Percentiles rank a stretch among this genome's conserved stretches.
Evolutionary conservation across 1,284 basidiomycete genomes (phyloP).

Genomic region (Austroboletus rostrupii): DNA sequence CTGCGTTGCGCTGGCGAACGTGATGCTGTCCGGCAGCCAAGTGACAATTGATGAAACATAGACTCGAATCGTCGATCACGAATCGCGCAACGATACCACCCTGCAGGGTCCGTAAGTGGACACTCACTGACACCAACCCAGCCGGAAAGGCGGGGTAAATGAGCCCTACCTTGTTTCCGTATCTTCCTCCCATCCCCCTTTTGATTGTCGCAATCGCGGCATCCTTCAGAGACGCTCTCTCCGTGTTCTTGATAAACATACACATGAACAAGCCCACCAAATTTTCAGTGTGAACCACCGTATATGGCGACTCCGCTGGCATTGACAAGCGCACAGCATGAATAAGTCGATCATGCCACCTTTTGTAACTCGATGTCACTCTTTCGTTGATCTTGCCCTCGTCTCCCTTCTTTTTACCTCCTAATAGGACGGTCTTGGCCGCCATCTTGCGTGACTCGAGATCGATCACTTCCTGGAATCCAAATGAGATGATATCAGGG

Average conservation of each 20-base stretch:
- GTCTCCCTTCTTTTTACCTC: constrained; percentile 59
- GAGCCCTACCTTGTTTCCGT: constrained; percentile 85
- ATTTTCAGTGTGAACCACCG: constrained; percentile 81
- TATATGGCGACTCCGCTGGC: constrained; percentile 68
- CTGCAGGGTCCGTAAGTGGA: constrained; percentile 33
- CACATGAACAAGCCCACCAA: constrained; percentile 89
- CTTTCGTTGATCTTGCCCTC: constrained; percentile 71
- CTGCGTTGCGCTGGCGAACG: constrained; percentile 79
- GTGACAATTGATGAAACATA: constrained; percentile 96
- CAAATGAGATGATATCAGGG: constrained; percentile 90
- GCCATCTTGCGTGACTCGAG: constrained; percentile 88
- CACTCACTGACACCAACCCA: neutral
- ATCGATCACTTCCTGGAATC: constrained; percentile 95
- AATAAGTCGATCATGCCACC: constrained; percentile 83
- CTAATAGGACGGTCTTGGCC: constrained; percentile 84
- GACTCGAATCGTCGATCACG: constrained; percentile 84
- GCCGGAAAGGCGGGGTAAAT: too few relatives aligned
- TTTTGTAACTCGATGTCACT: constrained; percentile 80
- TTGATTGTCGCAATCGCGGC: constrained; percentile 80
- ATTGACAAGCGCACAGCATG: constrained; percentile 68
- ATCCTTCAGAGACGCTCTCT: constrained; percentile 61
- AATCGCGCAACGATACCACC: constrained; percentile 91
- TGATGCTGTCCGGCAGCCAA: constrained; percentile 90
- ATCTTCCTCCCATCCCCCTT: constrained; percentile 86
- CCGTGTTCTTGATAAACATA: constrained; percentile 75